A percentile compares a stretch with the other conserved stretches of the same genome.
Evolutionary conservation across 306 rosid species (phyloP).

Genomic region (Cicer bijugum): DNA sequence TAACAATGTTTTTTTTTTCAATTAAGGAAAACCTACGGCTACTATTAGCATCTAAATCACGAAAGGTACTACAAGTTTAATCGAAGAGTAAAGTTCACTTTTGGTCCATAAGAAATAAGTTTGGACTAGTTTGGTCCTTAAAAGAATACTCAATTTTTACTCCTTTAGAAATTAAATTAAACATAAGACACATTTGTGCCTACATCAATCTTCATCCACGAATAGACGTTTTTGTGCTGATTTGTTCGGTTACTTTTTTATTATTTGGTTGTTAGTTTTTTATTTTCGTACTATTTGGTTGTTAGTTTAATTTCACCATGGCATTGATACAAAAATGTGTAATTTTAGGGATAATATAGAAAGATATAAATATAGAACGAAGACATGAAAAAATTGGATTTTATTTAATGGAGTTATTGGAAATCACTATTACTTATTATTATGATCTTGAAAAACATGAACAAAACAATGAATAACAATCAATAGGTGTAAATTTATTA

Average conservation of each 20-base stretch:
- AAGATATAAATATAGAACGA: too few species aligned
- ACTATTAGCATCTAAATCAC: constrained; percentile 4
- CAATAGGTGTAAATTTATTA: too few species aligned
- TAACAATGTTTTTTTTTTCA: constrained; percentile 25
- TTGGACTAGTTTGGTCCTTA: too few species aligned
- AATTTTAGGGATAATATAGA: background rate
- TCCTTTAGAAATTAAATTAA: background rate
- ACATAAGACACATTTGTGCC: background rate
- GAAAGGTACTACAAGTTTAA: background rate
- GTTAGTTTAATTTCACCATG: background rate
- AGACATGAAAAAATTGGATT: too few species aligned
- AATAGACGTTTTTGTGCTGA: background rate
- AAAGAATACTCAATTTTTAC: background rate
- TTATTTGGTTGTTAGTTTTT: background rate
- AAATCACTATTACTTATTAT: too few species aligned
- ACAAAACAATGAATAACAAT: too few species aligned
- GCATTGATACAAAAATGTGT: background rate
- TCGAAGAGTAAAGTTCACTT: background rate
- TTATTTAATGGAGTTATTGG: too few species aligned
- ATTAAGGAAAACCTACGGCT: constrained; percentile 31
- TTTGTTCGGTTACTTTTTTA: background rate
- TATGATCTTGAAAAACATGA: too few species aligned
- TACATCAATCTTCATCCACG: background rate
- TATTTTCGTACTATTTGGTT: background rate
- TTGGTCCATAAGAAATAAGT: background rate